Base-by-base conservation (phyloP, 2,329 filamentous ascomycete genomes). In the Periconia sp. region DNA sequence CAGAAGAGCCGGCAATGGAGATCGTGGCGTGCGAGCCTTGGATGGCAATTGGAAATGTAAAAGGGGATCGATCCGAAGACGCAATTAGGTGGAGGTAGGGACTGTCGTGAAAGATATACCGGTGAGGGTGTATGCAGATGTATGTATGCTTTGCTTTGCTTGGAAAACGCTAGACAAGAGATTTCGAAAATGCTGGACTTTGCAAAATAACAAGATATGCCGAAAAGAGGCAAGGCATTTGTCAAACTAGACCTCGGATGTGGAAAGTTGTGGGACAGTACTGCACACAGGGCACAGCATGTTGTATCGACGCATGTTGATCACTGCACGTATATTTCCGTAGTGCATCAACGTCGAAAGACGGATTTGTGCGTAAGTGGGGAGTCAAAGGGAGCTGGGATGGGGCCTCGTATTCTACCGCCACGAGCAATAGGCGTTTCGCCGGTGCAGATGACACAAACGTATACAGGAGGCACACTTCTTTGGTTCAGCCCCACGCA, bases 401-500 rank as follows among this genome's bases (percentile, higher is more conserved):
- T 55, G 6, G 66, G 66, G 17, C 69, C 69, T 51, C 69, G 61
- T 11, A 71, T 52, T 49, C 69, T 62, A 1, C 69, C 69, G 13
- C 70, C 71, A 58, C 70, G 60, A 10, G 61, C 69, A 30, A 69
- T 49, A 9, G 70, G 71, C 9, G 67, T 72, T n/a, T 62, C 55
- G 2, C 73, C 73, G 1, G 73, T 76, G 57, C 74, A 76, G 55
- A 74, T 75, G 5, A 74, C 53, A 55, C 74, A 76, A 1, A 76
- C 68, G 47, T 72, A 76, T 6, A 75, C 71, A 1, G 70, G 63
- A 6, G 73, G 73, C 71, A 81, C 69, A 49, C 76, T 77, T 37
- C 76, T 74, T 17, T 74, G 68, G 52, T 80, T 77, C 15, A 85
- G 68, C 1, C 83, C 82, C 19, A 85, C 77, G 60, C 85, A 87